These are phyloP conservation scores for Ophiocordyceps sinensis DNA, from an alignment of 2,329 filamentous ascomycete species.

Conservation along the genomic window DNA sequence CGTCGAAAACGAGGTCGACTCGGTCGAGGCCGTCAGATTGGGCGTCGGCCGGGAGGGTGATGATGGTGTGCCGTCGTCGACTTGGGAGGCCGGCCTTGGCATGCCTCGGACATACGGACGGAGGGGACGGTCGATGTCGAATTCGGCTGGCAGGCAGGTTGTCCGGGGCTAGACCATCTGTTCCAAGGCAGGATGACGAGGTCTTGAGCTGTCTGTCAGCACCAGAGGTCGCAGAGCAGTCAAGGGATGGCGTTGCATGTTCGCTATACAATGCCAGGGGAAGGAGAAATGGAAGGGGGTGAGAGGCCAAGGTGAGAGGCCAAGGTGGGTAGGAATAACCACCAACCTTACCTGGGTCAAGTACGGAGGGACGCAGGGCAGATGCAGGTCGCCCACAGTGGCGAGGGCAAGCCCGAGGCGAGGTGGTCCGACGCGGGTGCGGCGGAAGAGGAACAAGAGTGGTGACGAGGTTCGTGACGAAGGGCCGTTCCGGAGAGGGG, in stretches of 20 bases:
- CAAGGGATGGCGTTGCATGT: too few species aligned
- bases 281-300: too few species aligned
- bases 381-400: not conserved
- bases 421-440: too few species aligned
- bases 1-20: conserved; percentile 1
- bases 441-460: too few species aligned
- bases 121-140: conserved; percentile 4
- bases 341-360: not conserved
- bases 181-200: not conserved
- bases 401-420: not conserved
- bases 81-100: conserved; percentile 17
- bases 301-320: too few species aligned
- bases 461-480: too few species aligned
- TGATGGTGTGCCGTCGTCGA: conserved; percentile 13
- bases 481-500: too few species aligned
- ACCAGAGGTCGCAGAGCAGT: too few species aligned
- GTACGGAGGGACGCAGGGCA: conserved; percentile 3
- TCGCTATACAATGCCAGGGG: too few species aligned
- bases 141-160: not conserved
- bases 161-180: conserved; percentile 6
- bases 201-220: not conserved
- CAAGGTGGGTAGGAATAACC: not conserved
- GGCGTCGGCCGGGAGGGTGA: conserved; percentile 4
- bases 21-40: not conserved
- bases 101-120: conserved; percentile 17